These are phyloP conservation scores for Kodamaea sagamina DNA, from an alignment of 805 yeast genomes.

Conservation along the genomic window DNA sequence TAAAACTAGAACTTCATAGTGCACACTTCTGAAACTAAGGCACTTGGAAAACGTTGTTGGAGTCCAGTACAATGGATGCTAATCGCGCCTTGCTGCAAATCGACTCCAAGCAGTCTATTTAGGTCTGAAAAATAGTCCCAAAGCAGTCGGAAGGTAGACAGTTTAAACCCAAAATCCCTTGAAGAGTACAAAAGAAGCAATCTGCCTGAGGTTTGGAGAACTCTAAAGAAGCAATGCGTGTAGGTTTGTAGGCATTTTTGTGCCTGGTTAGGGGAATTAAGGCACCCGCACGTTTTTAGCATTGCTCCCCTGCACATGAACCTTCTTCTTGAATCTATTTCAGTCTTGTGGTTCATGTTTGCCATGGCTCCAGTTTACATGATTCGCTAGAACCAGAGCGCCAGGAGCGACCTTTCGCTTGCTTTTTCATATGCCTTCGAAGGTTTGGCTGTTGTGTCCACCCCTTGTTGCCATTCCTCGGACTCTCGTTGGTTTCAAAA, in stretches of 20 bases:
- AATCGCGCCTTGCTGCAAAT: slow-evolving; percentile 6
- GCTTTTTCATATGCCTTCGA: too few relatives aligned
- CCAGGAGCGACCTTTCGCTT: too few relatives aligned
- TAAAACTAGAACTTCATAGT: background rate
- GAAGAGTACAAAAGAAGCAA: slow-evolving; percentile 2
- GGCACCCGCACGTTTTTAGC: slow-evolving; percentile 1
- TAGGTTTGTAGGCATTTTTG: background rate
- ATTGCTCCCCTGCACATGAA: slow-evolving; percentile 3
- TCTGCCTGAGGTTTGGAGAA: background rate
- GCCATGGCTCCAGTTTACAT: too few relatives aligned
- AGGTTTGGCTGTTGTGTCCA: too few relatives aligned
- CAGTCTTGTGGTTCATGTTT: too few relatives aligned
- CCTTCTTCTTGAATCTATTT: too few relatives aligned
- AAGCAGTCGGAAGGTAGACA: background rate
- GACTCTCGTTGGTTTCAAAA: too few relatives aligned
- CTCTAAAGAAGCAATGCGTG: background rate
- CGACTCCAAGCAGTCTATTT: background rate
- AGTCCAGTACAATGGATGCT: background rate
- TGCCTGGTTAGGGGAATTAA: slow-evolving; percentile 2
- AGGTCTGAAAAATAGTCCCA: slow-evolving; percentile 1
- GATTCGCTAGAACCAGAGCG: too few relatives aligned
- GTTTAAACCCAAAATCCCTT: background rate
- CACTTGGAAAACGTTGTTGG: slow-evolving; percentile 1
- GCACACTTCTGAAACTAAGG: slow-evolving; percentile 2
- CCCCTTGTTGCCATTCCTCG: too few relatives aligned